Evolutionary conservation across 441 rosid genomes (phyloP).

Genomic region (Arabidopsis lyrata): DNA sequence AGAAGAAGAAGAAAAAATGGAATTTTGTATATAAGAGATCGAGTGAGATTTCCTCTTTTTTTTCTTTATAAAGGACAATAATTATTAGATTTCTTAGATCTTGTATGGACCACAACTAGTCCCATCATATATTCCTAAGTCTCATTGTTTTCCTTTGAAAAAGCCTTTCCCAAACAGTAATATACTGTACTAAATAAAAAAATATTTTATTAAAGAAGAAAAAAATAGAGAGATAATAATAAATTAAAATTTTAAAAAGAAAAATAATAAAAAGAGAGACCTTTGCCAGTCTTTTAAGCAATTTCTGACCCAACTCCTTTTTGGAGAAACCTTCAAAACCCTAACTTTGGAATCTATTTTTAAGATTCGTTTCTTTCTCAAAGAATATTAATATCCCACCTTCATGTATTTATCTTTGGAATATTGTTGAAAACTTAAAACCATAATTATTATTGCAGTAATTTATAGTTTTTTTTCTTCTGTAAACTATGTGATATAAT

Average conservation of each 20-base stretch:
- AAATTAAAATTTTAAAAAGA: too few relatives aligned
- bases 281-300: constrained; percentile 51
- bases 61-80: constrained; percentile 41
- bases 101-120: constrained; percentile 48
- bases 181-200: not conserved
- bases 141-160: constrained; percentile 33
- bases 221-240: not conserved
- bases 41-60: constrained; percentile 43
- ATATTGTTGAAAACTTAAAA: not conserved
- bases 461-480: not conserved
- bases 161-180: constrained; percentile 21
- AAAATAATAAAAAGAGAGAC: constrained; percentile 3
- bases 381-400: constrained; percentile 15
- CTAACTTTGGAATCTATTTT: constrained; percentile 33
- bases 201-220: not conserved
- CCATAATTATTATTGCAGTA: not conserved
- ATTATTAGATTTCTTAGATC: constrained; percentile 50
- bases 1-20: constrained; percentile 34
- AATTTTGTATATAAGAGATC: constrained; percentile 36
- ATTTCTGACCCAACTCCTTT: constrained; percentile 41
- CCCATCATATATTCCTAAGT: constrained; percentile 46
- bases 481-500: not conserved
- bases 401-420: constrained; percentile 1
- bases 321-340: constrained; percentile 28
- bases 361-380: constrained; percentile 30